phyloP scores from a whole-genome alignment of 768 basidiomycete species.

The Tylopilus felleus region DNA sequence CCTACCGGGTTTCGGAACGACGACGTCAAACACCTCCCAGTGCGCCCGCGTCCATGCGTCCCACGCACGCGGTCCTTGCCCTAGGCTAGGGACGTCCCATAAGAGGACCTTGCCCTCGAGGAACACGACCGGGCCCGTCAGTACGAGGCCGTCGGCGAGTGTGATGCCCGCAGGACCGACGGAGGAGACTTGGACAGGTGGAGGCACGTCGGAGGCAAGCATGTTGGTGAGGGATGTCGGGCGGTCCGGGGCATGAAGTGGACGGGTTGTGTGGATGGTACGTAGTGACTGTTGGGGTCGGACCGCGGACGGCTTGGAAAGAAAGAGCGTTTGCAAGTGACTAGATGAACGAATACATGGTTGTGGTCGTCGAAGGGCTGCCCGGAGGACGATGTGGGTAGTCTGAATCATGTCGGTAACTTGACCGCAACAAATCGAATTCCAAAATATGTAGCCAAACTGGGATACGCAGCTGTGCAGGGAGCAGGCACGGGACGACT shows the following conservation, averaged over 20 bases:
- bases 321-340: background rate
- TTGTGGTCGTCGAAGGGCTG: background rate
- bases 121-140: constrained; percentile 79
- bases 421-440: too few species aligned
- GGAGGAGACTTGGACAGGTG: constrained; percentile 68
- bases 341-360: background rate
- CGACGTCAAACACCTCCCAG: constrained; percentile 77
- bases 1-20: constrained; percentile 82
- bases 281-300: background rate
- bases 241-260: constrained; percentile 11
- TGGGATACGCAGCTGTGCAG: too few species aligned
- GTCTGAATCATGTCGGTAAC: constrained; percentile 4
- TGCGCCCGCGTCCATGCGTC: constrained; percentile 68
- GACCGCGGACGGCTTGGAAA: background rate
- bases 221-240: constrained; percentile 58
- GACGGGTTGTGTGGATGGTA: constrained; percentile 15
- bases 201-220: constrained; percentile 64
- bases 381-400: background rate
- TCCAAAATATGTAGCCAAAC: too few species aligned
- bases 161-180: constrained; percentile 62
- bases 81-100: constrained; percentile 70
- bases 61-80: constrained; percentile 41
- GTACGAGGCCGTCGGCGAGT: constrained; percentile 72
- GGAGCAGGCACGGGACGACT: too few species aligned
- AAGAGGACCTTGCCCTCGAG: constrained; percentile 82